phyloP scores from a whole-genome alignment of 495 filamentous ascomycete genomes.

The Podospora bellae-mahoneyi region DNA sequence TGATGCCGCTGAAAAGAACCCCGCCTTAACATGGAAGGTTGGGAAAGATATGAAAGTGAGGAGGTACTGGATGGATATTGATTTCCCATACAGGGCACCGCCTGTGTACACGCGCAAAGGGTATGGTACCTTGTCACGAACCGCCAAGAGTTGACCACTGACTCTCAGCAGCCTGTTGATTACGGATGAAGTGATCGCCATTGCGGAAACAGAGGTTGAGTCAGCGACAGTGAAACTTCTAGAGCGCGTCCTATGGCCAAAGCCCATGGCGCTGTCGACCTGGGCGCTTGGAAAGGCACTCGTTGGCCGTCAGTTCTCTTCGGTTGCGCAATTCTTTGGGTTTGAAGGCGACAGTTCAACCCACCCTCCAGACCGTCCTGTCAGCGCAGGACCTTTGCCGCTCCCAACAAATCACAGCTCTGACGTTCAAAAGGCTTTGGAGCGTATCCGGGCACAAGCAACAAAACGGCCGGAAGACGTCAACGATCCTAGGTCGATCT shows the following conservation, averaged over 20 bases:
- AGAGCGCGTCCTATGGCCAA: constrained; percentile 37
- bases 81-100: constrained; percentile 40
- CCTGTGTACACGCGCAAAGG: constrained; percentile 40
- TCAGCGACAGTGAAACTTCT: constrained; percentile 27
- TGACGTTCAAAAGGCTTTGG: constrained; percentile 24
- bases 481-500: constrained; percentile 15
- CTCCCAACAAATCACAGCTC: constrained; percentile 14
- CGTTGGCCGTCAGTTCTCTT: constrained; percentile 28
- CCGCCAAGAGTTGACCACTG: neutral
- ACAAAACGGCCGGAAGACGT: constrained; percentile 34
- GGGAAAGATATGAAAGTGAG: constrained; percentile 28
- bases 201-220: constrained; percentile 31
- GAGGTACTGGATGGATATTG: constrained; percentile 39
- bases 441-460: constrained; percentile 32
- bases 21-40: constrained; percentile 13
- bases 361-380: neutral
- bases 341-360: neutral
- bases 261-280: constrained; percentile 31
- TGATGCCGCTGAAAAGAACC: constrained; percentile 14
- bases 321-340: constrained; percentile 35
- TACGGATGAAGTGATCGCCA: constrained; percentile 31
- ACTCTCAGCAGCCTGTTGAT: constrained; percentile 22
- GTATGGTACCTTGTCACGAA: neutral
- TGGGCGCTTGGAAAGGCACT: constrained; percentile 36
- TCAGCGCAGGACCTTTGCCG: neutral